Percentiles rank a stretch among this genome's conserved stretches.
phyloP scores from a whole-genome alignment of 306 rosid species.

The Cajanus cajan region DNA sequence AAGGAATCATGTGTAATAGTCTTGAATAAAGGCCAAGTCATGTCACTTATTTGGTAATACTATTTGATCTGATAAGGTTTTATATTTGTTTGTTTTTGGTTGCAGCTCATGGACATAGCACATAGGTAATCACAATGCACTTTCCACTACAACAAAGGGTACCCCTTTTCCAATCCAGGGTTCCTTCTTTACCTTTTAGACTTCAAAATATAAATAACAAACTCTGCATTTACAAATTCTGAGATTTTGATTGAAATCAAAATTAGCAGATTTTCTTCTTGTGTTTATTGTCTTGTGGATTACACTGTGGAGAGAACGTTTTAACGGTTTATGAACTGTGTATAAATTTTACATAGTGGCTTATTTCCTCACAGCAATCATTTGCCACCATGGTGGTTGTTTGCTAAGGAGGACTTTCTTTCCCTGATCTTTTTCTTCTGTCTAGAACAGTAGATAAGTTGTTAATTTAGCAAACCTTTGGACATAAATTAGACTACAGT shows the following conservation, averaged over 20 bases:
- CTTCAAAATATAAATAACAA: not conserved
- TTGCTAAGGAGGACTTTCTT: no score
- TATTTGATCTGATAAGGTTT: slow-evolving; percentile 24
- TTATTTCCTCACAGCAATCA: not conserved
- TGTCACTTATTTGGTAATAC: not conserved
- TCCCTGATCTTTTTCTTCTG: no score
- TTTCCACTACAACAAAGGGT: slow-evolving; percentile 2
- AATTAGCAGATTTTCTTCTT: slow-evolving; percentile 14
- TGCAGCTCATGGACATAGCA: slow-evolving; percentile 62
- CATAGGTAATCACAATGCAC: not conserved
- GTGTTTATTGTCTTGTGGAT: not conserved
- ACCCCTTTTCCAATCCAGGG: slow-evolving; percentile 13
- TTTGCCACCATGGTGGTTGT: no score
- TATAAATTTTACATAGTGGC: slow-evolving; percentile 11
- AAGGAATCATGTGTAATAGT: not conserved
- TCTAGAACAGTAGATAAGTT: no score
- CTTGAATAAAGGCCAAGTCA: not conserved
- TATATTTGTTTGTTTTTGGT: slow-evolving; percentile 29
- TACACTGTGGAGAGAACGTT: slow-evolving; percentile 1
- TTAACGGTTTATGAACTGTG: slow-evolving; percentile 13
- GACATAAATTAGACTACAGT: no score
- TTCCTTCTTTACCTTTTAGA: not conserved
- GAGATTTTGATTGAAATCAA: slow-evolving; percentile 29
- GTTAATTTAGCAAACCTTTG: no score
- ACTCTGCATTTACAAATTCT: slow-evolving; percentile 4